Percentiles rank a stretch among this genome's conserved stretches.
These are phyloP conservation scores for Flaveria robusta DNA, from an alignment of 129 eudicot species.

Conservation along the genomic window DNA sequence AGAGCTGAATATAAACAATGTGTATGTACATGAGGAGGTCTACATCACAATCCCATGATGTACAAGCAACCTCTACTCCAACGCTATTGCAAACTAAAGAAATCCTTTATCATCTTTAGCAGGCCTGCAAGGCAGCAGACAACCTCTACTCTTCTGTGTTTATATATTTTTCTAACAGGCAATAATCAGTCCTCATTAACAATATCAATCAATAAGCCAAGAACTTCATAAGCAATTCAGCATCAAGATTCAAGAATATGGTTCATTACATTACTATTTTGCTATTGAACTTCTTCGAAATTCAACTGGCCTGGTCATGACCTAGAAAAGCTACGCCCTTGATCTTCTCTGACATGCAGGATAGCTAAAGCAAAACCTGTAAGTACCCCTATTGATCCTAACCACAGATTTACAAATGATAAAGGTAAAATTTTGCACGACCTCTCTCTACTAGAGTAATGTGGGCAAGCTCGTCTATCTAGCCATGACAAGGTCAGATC, in stretches of 20 bases:
- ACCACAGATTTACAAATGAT: not conserved
- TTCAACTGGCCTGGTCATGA: not conserved
- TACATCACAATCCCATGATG: no score
- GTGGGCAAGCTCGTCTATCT: not conserved
- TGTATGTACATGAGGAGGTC: no score
- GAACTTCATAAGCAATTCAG: not conserved
- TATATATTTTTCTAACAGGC: no score
- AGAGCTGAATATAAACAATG: no score
- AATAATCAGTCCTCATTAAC: not conserved
- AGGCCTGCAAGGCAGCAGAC: no score
- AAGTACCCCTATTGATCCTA: not conserved
- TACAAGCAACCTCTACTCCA: no score
- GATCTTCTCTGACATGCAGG: not conserved
- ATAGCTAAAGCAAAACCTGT: not conserved
- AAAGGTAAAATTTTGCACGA: not conserved
- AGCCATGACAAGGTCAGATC: not conserved
- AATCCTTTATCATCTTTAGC: not conserved
- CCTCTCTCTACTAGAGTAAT: not conserved
- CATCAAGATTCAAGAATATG: constrained; percentile 3
- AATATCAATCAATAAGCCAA: not conserved
- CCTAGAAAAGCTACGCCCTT: not conserved
- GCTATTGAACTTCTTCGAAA: not conserved
- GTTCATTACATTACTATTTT: not conserved
- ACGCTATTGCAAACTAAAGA: not conserved
- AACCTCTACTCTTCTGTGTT: no score